Evolutionary conservation across 116 monocot species (phyloP).

Genomic region (Iris pallida): DNA sequence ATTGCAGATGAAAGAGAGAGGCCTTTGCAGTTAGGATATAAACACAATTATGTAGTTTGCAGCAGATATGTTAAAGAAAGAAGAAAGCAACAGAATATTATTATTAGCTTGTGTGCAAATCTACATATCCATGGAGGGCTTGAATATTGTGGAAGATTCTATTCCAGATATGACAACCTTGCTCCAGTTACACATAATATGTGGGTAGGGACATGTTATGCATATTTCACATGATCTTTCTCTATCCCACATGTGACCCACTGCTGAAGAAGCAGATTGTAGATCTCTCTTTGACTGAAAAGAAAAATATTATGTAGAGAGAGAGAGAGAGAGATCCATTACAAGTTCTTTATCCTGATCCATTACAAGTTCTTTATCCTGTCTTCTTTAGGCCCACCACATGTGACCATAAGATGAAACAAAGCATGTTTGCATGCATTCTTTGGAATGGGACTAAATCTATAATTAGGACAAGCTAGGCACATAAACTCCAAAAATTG

Average conservation of each 20-base stretch:
- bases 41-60: no score
- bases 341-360: neutral
- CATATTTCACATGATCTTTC: conserved; percentile 23
- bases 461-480: no score
- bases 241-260: conserved; percentile 45
- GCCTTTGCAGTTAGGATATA: conserved; percentile 7
- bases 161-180: conserved; percentile 63
- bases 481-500: neutral
- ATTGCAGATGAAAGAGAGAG: conserved; percentile 17
- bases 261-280: conserved; percentile 17
- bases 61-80: neutral
- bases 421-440: neutral
- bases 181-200: conserved; percentile 8
- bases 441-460: neutral
- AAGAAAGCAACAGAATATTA: neutral
- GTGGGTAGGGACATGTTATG: conserved; percentile 17
- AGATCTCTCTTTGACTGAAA: conserved; percentile 39
- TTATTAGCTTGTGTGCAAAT: neutral
- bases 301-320: no score
- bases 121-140: conserved; percentile 14
- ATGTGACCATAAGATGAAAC: conserved; percentile 7
- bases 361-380: neutral
- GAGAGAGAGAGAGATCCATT: neutral
- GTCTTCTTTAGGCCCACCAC: conserved; percentile 13
- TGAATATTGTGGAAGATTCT: conserved; percentile 74